Percentiles rank a stretch among this genome's conserved stretches.
These are phyloP conservation scores for Cryptococcus depauperatus DNA, from an alignment of 1,284 basidiomycete species.

Conservation along the genomic window DNA sequence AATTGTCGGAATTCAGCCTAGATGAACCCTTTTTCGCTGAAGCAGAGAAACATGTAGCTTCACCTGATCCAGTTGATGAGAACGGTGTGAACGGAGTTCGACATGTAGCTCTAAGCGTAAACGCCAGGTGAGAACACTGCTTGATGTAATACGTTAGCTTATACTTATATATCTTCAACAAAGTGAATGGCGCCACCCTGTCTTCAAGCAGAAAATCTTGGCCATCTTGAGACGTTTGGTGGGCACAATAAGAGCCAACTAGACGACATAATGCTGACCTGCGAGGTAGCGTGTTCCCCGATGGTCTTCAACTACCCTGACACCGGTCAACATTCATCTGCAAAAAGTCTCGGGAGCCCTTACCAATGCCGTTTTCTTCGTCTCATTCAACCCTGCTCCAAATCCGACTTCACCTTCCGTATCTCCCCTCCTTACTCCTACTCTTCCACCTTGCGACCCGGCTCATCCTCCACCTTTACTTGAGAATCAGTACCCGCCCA, in stretches of 20 bases:
- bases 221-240: slow-evolving; percentile 32
- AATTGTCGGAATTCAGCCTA: slow-evolving; percentile 39
- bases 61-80: slow-evolving; percentile 8
- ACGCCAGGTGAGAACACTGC: slow-evolving; percentile 58
- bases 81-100: slow-evolving; percentile 56
- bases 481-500: slow-evolving; percentile 48
- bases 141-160: not conserved
- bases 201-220: slow-evolving; percentile 44
- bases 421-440: slow-evolving; percentile 42
- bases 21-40: slow-evolving; percentile 22
- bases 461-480: slow-evolving; percentile 26
- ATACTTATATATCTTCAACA: not conserved
- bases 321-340: slow-evolving; percentile 53
- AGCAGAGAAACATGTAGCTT: slow-evolving; percentile 13
- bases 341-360: slow-evolving; percentile 79
- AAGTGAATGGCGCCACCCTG: slow-evolving; percentile 42
- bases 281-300: slow-evolving; percentile 33
- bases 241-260: slow-evolving; percentile 5
- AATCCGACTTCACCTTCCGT: slow-evolving; percentile 37
- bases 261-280: slow-evolving; percentile 3
- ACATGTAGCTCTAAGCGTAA: slow-evolving; percentile 56
- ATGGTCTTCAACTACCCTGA: slow-evolving; percentile 44
- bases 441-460: slow-evolving; percentile 37
- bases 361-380: slow-evolving; percentile 91
- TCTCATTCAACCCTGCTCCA: slow-evolving; percentile 50